Evolutionary conservation across 495 filamentous ascomycete species (phyloP).

Genomic region (Neurospora sp.): DNA sequence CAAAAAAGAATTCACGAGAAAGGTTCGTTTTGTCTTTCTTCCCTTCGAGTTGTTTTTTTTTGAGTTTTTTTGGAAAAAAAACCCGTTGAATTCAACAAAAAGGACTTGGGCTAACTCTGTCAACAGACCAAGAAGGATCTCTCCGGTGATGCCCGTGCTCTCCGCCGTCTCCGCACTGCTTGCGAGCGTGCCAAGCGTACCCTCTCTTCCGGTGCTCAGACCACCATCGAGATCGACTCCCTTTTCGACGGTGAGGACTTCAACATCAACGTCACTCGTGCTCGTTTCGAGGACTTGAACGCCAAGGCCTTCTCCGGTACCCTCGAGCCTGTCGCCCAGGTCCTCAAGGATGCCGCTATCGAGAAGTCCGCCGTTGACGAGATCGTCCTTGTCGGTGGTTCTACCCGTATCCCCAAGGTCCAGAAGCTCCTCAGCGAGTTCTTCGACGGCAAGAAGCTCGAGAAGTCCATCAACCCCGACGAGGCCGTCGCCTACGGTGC

Average conservation of each 20-base stretch:
- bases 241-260: conserved; percentile 97
- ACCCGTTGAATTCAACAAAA: no score
- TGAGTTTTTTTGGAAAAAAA: no score
- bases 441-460: conserved; percentile 98
- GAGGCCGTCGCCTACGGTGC: conserved; percentile 99
- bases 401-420: conserved; percentile 97
- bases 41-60: no score
- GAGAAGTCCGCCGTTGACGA: conserved; percentile 94
- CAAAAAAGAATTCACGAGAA: conserved; percentile 65
- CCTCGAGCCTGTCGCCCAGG: conserved; percentile 96
- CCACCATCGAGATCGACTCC: conserved; percentile 97
- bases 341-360: conserved; percentile 90
- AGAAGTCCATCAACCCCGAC: conserved; percentile 99
- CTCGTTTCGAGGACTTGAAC: conserved; percentile 98
- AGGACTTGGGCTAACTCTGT: not conserved
- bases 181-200: conserved; percentile 99
- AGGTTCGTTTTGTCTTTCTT: no score
- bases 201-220: conserved; percentile 91
- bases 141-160: conserved; percentile 84
- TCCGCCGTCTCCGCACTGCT: conserved; percentile 93
- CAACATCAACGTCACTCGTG: conserved; percentile 98
- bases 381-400: conserved; percentile 97
- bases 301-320: conserved; percentile 93
- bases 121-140: conserved; percentile 69
- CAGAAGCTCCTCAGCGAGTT: conserved; percentile 98